phyloP scores from a whole-genome alignment of 2,329 filamentous ascomycete species.

The Ophiostoma novo-ulmi region DNA sequence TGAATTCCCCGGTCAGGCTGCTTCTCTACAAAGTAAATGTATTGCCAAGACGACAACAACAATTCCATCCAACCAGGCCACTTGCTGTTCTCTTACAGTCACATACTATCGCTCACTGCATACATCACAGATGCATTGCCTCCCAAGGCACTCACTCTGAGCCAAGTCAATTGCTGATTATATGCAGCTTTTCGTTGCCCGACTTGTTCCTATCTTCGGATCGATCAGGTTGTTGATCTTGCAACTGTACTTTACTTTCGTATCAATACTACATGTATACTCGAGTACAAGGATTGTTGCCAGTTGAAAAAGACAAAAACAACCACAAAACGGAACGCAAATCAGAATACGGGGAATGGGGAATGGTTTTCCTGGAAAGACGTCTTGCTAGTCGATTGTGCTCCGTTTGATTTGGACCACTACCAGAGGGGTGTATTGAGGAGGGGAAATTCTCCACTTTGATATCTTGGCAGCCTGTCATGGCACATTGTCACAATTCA shows the following conservation, averaged over 20 bases:
- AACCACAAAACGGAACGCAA: background rate
- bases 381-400: background rate
- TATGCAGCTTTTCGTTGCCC: background rate
- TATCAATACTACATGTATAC: too few species aligned
- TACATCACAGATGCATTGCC: background rate
- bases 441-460: background rate
- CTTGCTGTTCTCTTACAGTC: background rate
- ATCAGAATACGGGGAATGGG: background rate
- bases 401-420: background rate
- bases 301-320: background rate
- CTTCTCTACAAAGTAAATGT: background rate
- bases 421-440: background rate
- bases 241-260: too few species aligned
- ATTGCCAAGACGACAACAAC: constrained; percentile 2
- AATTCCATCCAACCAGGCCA: background rate
- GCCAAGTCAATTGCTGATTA: background rate
- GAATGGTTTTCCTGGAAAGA: background rate
- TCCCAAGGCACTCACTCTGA: background rate
- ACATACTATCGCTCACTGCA: background rate
- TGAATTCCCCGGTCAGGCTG: background rate
- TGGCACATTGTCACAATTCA: background rate
- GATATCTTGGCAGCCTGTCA: constrained; percentile 8
- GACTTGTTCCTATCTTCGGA: constrained; percentile 26
- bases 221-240: background rate
- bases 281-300: too few species aligned